phyloP scores from a whole-genome alignment of 179 eudicot genomes.

The Dionaea muscipula region DNA sequence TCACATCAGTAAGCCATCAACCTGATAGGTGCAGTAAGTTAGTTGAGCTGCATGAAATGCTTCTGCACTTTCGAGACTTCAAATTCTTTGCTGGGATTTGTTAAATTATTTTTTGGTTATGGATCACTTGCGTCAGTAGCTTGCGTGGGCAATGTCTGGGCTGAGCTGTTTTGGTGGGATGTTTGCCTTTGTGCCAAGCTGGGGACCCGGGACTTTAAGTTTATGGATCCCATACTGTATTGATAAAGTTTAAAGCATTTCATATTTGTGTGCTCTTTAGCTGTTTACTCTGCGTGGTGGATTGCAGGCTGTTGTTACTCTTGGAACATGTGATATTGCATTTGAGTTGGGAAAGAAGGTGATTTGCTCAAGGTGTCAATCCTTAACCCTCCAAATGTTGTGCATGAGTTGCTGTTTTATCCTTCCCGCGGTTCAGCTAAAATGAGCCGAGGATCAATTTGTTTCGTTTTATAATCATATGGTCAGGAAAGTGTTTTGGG shows the following conservation, averaged over 20 bases:
- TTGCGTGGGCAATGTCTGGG: no score
- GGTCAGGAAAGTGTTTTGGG: no score
- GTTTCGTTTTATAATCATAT: no score
- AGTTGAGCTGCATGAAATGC: neutral
- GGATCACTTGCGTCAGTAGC: neutral
- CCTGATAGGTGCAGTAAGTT: no score
- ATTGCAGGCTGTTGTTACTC: constrained; percentile 62
- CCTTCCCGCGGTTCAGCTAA: no score
- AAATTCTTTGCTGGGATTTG: neutral
- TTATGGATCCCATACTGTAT: neutral
- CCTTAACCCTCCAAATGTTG: neutral
- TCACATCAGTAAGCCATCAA: no score
- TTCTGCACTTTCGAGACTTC: neutral
- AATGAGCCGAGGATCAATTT: no score
- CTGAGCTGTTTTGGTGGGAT: no score
- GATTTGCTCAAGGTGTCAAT: constrained; percentile 59
- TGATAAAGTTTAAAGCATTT: neutral
- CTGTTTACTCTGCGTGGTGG: constrained; percentile 9
- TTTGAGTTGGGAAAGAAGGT: constrained; percentile 77
- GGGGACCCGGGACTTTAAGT: no score
- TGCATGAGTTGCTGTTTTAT: neutral
- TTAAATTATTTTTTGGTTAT: neutral
- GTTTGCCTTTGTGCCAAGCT: no score
- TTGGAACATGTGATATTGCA: constrained; percentile 83
- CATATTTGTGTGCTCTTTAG: neutral